Evolutionary conservation across 768 basidiomycete species (phyloP).

Genomic region (Zangia roseola): DNA sequence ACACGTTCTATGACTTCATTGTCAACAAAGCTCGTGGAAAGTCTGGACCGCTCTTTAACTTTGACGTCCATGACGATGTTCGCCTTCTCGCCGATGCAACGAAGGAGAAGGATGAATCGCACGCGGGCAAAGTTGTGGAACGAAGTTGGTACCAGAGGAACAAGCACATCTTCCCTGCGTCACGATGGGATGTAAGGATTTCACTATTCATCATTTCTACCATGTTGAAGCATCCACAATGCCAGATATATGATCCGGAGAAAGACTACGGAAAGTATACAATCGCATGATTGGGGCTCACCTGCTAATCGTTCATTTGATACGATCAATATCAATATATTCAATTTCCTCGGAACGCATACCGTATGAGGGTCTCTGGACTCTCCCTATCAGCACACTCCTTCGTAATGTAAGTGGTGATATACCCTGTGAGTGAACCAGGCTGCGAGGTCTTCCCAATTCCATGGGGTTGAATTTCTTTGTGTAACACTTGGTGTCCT

Average conservation of each 20-base stretch:
- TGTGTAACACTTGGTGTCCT: too few species aligned
- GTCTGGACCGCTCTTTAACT: conserved; percentile 96
- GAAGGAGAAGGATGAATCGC: conserved; percentile 96
- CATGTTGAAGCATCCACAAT: background rate
- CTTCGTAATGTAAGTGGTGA: too few species aligned
- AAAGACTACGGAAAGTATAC: conserved; percentile 93
- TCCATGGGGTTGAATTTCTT: too few species aligned
- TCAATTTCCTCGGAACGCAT: too few species aligned
- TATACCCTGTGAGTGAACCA: too few species aligned
- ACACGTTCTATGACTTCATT: conserved; percentile 98
- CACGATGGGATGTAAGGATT: conserved; percentile 89
- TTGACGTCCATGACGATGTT: conserved; percentile 99
- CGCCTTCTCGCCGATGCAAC: conserved; percentile 92
- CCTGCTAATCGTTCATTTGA: background rate
- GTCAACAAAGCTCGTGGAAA: conserved; percentile 98
- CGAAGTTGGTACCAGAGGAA: conserved; percentile 93
- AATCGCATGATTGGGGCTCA: conserved; percentile 44
- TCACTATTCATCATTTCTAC: background rate
- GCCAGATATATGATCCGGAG: conserved; percentile 87
- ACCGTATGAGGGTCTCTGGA: too few species aligned
- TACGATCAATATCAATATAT: background rate
- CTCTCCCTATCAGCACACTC: too few species aligned
- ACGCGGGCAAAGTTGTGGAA: conserved; percentile 98
- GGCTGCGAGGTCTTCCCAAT: too few species aligned
- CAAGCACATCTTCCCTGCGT: conserved; percentile 97